Evolutionary conservation across 768 basidiomycete species (phyloP).

Genomic region (Rhodotorula toruloides): DNA sequence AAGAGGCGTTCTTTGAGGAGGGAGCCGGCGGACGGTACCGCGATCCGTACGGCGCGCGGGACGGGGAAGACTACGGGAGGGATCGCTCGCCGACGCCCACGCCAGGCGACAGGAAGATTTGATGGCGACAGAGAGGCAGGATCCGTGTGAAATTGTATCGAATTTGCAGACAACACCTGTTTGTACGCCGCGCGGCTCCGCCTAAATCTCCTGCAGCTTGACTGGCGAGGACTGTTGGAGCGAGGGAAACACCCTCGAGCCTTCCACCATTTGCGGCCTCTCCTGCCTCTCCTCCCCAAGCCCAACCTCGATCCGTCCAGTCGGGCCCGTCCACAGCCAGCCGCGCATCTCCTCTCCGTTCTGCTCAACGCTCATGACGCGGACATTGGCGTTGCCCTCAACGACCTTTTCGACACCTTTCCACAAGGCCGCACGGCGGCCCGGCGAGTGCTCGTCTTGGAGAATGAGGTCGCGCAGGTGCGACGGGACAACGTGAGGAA

Average conservation of each 20-base stretch:
- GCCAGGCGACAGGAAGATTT: neutral
- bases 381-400: conserved; percentile 84
- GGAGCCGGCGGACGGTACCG: neutral
- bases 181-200: too few species aligned
- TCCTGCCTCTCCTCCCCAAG: neutral
- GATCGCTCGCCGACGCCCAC: neutral
- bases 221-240: neutral
- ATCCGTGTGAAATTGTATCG: neutral
- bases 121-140: neutral
- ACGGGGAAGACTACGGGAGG: neutral
- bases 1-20: conserved; percentile 7
- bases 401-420: conserved; percentile 74
- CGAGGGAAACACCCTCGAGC: neutral
- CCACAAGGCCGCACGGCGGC: conserved; percentile 64
- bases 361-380: conserved; percentile 72
- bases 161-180: too few species aligned
- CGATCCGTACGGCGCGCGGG: conserved; percentile 12
- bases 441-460: conserved; percentile 70
- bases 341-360: conserved; percentile 84
- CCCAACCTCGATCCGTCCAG: neutral
- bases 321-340: conserved; percentile 77
- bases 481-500: conserved; percentile 73
- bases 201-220: too few species aligned
- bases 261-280: conserved; percentile 8
- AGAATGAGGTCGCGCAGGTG: conserved; percentile 83